These are phyloP conservation scores for Artemisia tridentata DNA, from an alignment of 129 eudicot genomes.

Conservation along the genomic window DNA sequence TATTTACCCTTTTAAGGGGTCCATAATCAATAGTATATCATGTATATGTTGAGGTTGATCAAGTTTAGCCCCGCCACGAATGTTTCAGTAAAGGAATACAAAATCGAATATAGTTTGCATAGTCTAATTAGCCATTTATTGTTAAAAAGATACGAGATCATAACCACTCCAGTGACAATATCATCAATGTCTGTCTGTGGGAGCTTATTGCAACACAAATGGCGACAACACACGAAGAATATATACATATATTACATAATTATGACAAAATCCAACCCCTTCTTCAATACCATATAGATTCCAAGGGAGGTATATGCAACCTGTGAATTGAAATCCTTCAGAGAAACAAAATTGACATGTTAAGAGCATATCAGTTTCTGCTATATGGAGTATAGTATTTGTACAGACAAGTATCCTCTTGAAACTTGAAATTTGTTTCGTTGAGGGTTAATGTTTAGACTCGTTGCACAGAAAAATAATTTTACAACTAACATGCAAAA, in stretches of 20 bases:
- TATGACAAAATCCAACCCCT: slow-evolving; percentile 10
- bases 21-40: neutral
- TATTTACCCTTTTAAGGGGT: neutral
- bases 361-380: neutral
- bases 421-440: slow-evolving; percentile 1
- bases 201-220: slow-evolving; percentile 18
- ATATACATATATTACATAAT: neutral
- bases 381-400: neutral
- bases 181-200: neutral
- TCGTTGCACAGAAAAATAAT: neutral
- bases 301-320: slow-evolving; percentile 22
- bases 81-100: neutral
- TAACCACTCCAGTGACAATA: slow-evolving; percentile 13
- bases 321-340: slow-evolving; percentile 24
- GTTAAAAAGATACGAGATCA: neutral
- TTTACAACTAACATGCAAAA: neutral
- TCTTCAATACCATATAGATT: slow-evolving; percentile 21
- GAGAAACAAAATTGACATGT: slow-evolving; percentile 25
- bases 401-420: neutral
- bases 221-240: neutral
- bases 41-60: neutral
- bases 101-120: neutral
- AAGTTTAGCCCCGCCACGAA: neutral
- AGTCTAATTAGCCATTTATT: neutral
- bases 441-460: neutral